Evolutionary conservation across 495 filamentous ascomycete species (phyloP).

Genomic region (Talaromyces ruber): DNA sequence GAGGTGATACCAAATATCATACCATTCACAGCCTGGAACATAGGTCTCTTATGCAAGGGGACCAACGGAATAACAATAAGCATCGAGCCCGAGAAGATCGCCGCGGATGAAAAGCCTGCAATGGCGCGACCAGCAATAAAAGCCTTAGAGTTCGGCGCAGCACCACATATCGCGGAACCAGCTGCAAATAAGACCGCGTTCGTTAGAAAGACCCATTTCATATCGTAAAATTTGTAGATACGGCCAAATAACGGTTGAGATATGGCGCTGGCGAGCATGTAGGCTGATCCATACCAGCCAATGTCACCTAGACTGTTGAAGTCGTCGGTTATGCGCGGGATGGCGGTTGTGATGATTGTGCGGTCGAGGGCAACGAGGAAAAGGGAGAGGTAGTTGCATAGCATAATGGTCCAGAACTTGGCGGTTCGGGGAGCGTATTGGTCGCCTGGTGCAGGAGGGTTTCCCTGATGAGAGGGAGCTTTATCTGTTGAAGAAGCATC

Average conservation of each 20-base stretch:
- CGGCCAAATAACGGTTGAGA: conserved; percentile 41
- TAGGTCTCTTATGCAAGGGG: conserved; percentile 45
- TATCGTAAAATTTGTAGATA: conserved; percentile 35
- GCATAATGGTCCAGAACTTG: not conserved
- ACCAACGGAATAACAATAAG: conserved; percentile 49
- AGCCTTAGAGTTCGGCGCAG: conserved; percentile 56
- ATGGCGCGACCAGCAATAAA: conserved; percentile 58
- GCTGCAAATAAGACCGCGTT: conserved; percentile 46
- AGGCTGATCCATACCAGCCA: conserved; percentile 47
- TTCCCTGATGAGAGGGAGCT: not conserved
- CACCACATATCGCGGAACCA: conserved; percentile 63
- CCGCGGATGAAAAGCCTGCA: conserved; percentile 43
- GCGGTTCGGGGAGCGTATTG: not conserved
- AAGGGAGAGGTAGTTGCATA: conserved; percentile 36
- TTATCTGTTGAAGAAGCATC: not conserved
- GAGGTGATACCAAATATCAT: conserved; percentile 48
- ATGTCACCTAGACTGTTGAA: conserved; percentile 27
- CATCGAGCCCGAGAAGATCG: conserved; percentile 41
- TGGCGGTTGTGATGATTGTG: conserved; percentile 14
- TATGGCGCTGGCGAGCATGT: conserved; percentile 37
- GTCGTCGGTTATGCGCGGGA: conserved; percentile 18
- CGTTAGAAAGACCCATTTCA: conserved; percentile 40
- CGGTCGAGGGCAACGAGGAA: conserved; percentile 47
- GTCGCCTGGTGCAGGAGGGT: not conserved
- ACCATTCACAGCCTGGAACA: conserved; percentile 39